A percentile compares a stretch with the other conserved stretches of the same genome.
Evolutionary conservation across 1,139 yeast species (phyloP).

Genomic region (Geotrichum bryndzae): DNA sequence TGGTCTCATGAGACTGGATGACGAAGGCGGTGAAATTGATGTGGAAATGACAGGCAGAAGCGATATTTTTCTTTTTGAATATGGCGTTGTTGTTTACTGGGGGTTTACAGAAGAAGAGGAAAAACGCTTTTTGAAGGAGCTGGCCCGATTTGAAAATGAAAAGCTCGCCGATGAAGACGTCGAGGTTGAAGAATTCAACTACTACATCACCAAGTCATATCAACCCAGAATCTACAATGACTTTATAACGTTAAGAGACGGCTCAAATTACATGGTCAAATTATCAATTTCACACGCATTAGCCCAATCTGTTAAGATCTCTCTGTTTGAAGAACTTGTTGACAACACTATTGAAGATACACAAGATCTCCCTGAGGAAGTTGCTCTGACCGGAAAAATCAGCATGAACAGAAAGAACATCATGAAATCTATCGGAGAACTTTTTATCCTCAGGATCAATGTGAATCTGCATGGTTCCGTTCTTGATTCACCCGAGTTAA

Average conservation of each 20-base stretch:
- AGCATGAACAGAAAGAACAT: slow-evolving; percentile 90
- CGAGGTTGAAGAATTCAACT: slow-evolving; percentile 89
- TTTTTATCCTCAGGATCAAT: slow-evolving; percentile 74
- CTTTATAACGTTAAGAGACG: slow-evolving; percentile 86
- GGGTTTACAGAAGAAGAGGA: slow-evolving; percentile 85
- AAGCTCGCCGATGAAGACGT: slow-evolving; percentile 86
- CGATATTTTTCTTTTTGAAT: slow-evolving; percentile 83
- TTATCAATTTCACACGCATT: slow-evolving; percentile 85
- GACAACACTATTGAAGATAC: slow-evolving; percentile 96
- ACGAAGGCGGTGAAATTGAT: slow-evolving; percentile 92
- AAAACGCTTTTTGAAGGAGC: slow-evolving; percentile 69
- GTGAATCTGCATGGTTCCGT: slow-evolving; percentile 93
- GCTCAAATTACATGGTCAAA: slow-evolving; percentile 83
- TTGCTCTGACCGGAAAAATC: slow-evolving; percentile 90
- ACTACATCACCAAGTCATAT: slow-evolving; percentile 84
- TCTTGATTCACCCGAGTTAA: slow-evolving; percentile 89
- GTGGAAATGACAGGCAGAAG: slow-evolving; percentile 63
- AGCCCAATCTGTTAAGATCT: slow-evolving; percentile 89
- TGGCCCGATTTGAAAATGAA: slow-evolving; percentile 85
- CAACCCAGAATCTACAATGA: slow-evolving; percentile 95
- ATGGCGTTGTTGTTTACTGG: slow-evolving; percentile 94
- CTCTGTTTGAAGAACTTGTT: slow-evolving; percentile 88
- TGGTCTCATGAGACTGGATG: slow-evolving; percentile 63
- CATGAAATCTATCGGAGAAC: slow-evolving; percentile 93
- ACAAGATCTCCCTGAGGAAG: slow-evolving; percentile 92